Base-by-base conservation (phyloP, 1,284 basidiomycete species). In the Neolentinus lepideus region DNA sequence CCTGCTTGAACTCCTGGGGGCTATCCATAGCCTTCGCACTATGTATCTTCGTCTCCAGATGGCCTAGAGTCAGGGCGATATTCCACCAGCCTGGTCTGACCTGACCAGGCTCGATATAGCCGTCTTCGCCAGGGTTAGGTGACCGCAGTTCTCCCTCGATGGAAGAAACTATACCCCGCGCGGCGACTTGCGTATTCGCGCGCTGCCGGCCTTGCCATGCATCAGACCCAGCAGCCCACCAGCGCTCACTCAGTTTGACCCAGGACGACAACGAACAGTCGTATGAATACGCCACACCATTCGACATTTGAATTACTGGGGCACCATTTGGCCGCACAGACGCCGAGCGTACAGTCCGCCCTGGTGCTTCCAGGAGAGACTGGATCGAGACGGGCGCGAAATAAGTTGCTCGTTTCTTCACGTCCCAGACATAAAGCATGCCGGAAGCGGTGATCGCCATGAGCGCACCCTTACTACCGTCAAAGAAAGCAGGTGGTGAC, bases 201-300 rank as follows among this genome's bases (percentile, higher is more conserved):
- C 84, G 78, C 56, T 84, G 80, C 2, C 85, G 79, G 29, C 83
- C 81, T 64, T 85, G 84, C 88, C 90, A 92, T n/a, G 77, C 78
- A 60, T 90, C 85, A 0, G 88, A 90, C 33, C 88, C 88, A 61
- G 85, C 80, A 0, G 84, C 75, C 85, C 88, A 93, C 88, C 90
- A 92, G 0, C 79, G 71, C 43, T 92, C 87, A 47, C 83, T 84
- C 43, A 96, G 71, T 61, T 85, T 85, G 36, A 83, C 76, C 85
- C 90, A 96, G 2, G 80, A 69, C 19, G 71, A 69, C 1, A 94
- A 75, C 2, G 74, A 69, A 1, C 77, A 56, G 62, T 96, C 91
- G 67, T 90, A 96, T 0, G 90, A 84, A 66, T 88, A 87, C 0
- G 87, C 81, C 12, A 81, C 69, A 8, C 91, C 90, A 24, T 81